Percentiles rank a stretch among this genome's conserved stretches.
Evolutionary conservation across 768 basidiomycete genomes (phyloP).

Genomic region (Tremella yokohamensis): DNA sequence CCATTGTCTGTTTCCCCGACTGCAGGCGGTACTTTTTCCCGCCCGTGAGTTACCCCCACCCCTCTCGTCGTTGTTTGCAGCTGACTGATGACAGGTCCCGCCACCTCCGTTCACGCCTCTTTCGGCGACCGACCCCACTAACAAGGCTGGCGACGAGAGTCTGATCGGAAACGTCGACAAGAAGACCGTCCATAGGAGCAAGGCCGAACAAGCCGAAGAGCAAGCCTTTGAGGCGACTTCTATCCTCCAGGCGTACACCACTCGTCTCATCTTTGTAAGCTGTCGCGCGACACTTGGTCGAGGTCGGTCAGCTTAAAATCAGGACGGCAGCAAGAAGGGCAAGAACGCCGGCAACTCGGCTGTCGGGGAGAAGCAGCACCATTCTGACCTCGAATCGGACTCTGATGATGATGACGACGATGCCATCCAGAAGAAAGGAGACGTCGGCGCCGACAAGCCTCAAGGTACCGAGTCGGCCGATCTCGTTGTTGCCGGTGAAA

Average conservation of each 20-base stretch:
- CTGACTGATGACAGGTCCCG: slow-evolving; percentile 13
- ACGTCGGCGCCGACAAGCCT: slow-evolving; percentile 4
- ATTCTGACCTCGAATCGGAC: slow-evolving; percentile 22
- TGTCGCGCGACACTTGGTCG: slow-evolving; percentile 1
- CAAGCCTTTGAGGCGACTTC: slow-evolving; percentile 53
- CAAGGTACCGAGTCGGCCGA: slow-evolving; percentile 37
- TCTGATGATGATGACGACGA: slow-evolving; percentile 38
- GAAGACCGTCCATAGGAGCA: slow-evolving; percentile 48
- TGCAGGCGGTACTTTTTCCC: slow-evolving; percentile 52
- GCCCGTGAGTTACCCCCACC: slow-evolving; percentile 24
- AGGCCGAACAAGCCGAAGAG: slow-evolving; percentile 53
- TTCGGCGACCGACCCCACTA: slow-evolving; percentile 53
- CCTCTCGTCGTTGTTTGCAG: background rate
- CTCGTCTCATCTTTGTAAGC: slow-evolving; percentile 35
- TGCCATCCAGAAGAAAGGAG: slow-evolving; percentile 14
- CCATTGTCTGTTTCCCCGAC: slow-evolving; percentile 47
- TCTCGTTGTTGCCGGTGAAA: slow-evolving; percentile 32
- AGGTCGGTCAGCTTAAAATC: background rate
- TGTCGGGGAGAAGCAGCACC: slow-evolving; percentile 44
- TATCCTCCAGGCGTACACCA: slow-evolving; percentile 35
- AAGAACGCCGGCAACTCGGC: slow-evolving; percentile 48
- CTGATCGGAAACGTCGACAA: slow-evolving; percentile 48
- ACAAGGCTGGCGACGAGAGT: slow-evolving; percentile 51
- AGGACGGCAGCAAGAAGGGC: slow-evolving; percentile 47
- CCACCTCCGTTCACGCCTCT: slow-evolving; percentile 50